Percentiles rank a stretch among this genome's conserved stretches.
Evolutionary conservation across 305 asterid species (phyloP).

Genomic region (Rubia balearica): DNA sequence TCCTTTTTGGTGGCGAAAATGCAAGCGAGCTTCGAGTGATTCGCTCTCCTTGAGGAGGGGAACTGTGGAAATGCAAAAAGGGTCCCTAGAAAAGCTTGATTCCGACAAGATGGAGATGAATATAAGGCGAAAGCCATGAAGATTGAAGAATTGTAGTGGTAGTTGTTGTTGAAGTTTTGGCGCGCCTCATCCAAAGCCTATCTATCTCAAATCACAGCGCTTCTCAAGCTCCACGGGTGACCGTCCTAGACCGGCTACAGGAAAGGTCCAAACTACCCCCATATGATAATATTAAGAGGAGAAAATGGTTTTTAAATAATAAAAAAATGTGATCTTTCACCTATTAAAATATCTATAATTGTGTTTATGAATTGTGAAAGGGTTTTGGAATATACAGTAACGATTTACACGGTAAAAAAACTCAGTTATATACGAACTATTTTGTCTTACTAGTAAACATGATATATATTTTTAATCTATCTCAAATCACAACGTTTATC

Average conservation of each 20-base stretch:
- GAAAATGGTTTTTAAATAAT: no score
- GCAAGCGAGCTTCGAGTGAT: slow-evolving; percentile 28
- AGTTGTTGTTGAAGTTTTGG: slow-evolving; percentile 44
- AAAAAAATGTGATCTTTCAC: no score
- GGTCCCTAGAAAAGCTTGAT: slow-evolving; percentile 17
- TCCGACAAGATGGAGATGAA: slow-evolving; percentile 25
- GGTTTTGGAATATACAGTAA: no score
- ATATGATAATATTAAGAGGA: no score
- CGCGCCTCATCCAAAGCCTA: slow-evolving; percentile 65
- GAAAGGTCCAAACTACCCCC: no score
- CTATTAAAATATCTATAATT: no score
- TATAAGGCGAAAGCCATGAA: slow-evolving; percentile 57
- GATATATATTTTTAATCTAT: not conserved
- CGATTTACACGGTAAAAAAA: no score
- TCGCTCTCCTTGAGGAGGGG: slow-evolving; percentile 9
- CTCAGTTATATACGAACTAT: no score
- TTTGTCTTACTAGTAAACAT: no score
- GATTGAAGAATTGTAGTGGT: slow-evolving; percentile 11
- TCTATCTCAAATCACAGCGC: slow-evolving; percentile 3
- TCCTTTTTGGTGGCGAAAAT: slow-evolving; percentile 29
- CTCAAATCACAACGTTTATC: not conserved
- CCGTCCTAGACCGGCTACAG: no score
- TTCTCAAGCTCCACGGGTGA: no score
- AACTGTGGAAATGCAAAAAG: slow-evolving; percentile 17
- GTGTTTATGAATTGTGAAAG: no score